These are phyloP conservation scores for Neurospora sp. DNA, from an alignment of 495 filamentous ascomycete species.

Conservation along the genomic window DNA sequence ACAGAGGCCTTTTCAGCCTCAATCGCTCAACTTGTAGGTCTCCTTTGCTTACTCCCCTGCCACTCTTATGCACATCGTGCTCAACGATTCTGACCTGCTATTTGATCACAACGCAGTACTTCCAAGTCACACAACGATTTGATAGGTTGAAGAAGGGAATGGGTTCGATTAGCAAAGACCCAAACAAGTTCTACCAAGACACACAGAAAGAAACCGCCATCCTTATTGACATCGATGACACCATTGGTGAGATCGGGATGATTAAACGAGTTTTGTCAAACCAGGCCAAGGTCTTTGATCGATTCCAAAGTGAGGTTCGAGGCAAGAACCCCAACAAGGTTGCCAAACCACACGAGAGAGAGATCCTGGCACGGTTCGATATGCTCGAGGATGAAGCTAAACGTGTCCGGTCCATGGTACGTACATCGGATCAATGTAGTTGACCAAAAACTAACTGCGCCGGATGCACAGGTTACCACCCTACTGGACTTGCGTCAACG, in stretches of 20 bases:
- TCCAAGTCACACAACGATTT: slow-evolving; percentile 4
- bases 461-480: neutral
- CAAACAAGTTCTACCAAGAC: slow-evolving; percentile 4
- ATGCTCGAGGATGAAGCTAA: slow-evolving; percentile 2
- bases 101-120: neutral
- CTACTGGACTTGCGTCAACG: slow-evolving; percentile 2
- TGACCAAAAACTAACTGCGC: neutral
- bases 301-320: neutral
- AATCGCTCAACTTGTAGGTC: slow-evolving; percentile 3
- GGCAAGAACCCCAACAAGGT: neutral
- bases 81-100: neutral
- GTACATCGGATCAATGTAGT: neutral
- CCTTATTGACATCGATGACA: slow-evolving; percentile 2
- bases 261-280: slow-evolving; percentile 4
- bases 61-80: neutral
- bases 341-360: neutral
- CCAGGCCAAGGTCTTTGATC: neutral
- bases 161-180: slow-evolving; percentile 7
- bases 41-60: neutral
- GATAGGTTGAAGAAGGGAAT: slow-evolving; percentile 1
- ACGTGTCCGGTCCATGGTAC: slow-evolving; percentile 5
- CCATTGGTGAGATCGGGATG: slow-evolving; percentile 6
- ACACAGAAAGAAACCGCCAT: slow-evolving; percentile 3
- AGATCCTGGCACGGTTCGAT: neutral
- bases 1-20: slow-evolving; percentile 3